Evolutionary conservation across 2,329 filamentous ascomycete species (phyloP), one percentile per base, ranked within the genome.

Genomic region (Sporothrix mexicana): DNA sequence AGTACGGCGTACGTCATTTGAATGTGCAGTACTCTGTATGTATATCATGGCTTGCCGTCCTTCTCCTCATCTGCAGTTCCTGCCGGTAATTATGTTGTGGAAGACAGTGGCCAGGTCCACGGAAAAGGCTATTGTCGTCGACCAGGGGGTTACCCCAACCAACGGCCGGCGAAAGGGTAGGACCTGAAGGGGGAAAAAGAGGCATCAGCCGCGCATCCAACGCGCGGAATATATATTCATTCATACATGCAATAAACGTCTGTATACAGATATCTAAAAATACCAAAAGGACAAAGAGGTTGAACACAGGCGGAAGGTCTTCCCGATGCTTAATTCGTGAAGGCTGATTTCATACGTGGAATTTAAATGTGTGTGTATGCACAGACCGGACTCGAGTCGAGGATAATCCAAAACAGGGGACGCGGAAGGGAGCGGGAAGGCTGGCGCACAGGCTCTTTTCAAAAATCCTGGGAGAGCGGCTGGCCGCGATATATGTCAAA

Each of bases 71-170:
- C 36, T 23, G 41, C 41, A 45, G 25, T 15, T 17, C 41, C 61
- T 45, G 61, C 41, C 61, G 61, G 61, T 64, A 64, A 45, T 47
- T 64, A 7, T 25, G 41, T 47, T 9, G 5, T 47, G n/a, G 43
- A 67, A 30, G 20, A 67, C 62, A 10, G 23, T 67, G 62, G 62
- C 62, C 62, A 51, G 43, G 62, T 67, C 30, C 62, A 51, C 45
- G 62, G 43, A 36, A 64, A 36, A 51, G 20, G 23, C 23, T 51
- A 67, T 51, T n/a, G 20, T 25, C 62, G 7, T 1, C 7, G 20
- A 17, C 17, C 25, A 12, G 57, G 61, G 61, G 61, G 15, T 9
- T 20, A 15, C 61, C n/a, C 61, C 61, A 25, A 64, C 41, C 17
- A 25, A 64, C 41, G 12, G 41, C 61, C 41, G 41, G n/a, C 12